phyloP scores from a whole-genome alignment of 176 grass and related monocot species.

The Avena atlantica region DNA sequence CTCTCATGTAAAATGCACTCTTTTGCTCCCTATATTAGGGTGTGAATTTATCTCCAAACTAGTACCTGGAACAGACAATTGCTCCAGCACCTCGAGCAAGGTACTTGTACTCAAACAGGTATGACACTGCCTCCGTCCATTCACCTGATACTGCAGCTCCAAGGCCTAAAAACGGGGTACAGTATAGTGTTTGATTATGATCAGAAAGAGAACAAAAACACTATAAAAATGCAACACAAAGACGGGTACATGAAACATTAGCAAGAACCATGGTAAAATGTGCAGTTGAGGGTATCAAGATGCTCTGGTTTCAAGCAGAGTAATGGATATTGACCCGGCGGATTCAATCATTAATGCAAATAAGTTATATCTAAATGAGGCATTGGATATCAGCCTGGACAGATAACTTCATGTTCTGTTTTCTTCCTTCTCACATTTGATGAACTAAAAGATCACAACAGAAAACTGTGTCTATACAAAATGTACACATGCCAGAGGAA shows the following conservation, averaged over 20 bases:
- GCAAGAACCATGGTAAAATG: slow-evolving; percentile 6
- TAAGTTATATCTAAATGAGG: background rate
- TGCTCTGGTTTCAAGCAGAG: background rate
- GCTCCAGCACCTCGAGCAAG: slow-evolving; percentile 57
- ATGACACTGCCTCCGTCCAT: slow-evolving; percentile 56
- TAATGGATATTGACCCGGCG: background rate
- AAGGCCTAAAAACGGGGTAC: slow-evolving; percentile 49
- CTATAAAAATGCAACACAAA: background rate
- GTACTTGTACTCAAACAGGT: slow-evolving; percentile 62
- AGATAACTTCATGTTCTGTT: slow-evolving; percentile 16
- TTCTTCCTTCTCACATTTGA: slow-evolving; percentile 21
- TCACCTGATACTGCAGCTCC: slow-evolving; percentile 64
- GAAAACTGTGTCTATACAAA: background rate
- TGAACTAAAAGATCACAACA: slow-evolving; percentile 31
- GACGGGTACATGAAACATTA: slow-evolving; percentile 18
- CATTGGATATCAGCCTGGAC: background rate
- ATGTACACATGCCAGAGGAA: background rate
- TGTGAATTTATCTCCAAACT: background rate
- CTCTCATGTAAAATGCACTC: slow-evolving; percentile 16
- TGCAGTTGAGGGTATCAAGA: background rate
- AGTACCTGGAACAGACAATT: slow-evolving; percentile 70
- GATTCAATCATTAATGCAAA: slow-evolving; percentile 33
- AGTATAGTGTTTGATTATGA: slow-evolving; percentile 7
- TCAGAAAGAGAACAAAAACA: slow-evolving; percentile 7
- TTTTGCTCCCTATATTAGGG: background rate